Evolutionary conservation across 176 grass and related monocot species (phyloP), one percentile per base, ranked within the genome.

Genomic region (Aechmea fasciata): DNA sequence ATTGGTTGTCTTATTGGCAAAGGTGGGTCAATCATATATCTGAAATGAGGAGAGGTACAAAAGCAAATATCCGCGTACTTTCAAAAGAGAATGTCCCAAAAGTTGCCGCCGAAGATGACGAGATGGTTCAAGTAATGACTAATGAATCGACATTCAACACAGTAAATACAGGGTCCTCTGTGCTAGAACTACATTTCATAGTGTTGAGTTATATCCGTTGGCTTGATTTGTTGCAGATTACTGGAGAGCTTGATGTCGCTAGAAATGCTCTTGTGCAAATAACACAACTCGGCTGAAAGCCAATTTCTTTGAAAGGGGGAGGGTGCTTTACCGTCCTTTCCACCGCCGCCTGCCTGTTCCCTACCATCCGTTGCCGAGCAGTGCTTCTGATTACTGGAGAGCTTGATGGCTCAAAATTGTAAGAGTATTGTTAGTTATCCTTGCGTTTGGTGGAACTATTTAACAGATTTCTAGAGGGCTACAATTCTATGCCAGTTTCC

Each of bases 71-170:
- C 50, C 89, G 89, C 6, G 88, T 99, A 57, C 82, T 99, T 79
- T 99, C 94, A n/a, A 99, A 99, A 75, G 90, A 99, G 69, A 85
- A 90, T 72, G 78, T 99, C 51, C 95, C 95, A 48, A 99, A 99
- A 69, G 86, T 99, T 68, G 95, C 95, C 54, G 78, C 87, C 70
- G 86, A 85, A 67, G 95, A 94, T 20, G 95, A 99, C 73, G 95
- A 99, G 78, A 99, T 99, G 95, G 90, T 99, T 81, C 95, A 94
- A 85, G 95, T 91, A 79, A 52, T n/a, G n/a, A n/a, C n/a, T n/a
- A n/a, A n/a, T 65, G 28, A 65, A 47, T 13, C 49, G 10, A 77
- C 66, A 49, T 51, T 72, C 8, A 18, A 61, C 10, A 20, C 17
- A n/a, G 17, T 19, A 61, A 61, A 63, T 63, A 63, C 13, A 48